A percentile compares a stretch with the other conserved stretches of the same genome.
Evolutionary conservation across 768 basidiomycete species (phyloP).

Genomic region (Mycena olivaceomarginata): DNA sequence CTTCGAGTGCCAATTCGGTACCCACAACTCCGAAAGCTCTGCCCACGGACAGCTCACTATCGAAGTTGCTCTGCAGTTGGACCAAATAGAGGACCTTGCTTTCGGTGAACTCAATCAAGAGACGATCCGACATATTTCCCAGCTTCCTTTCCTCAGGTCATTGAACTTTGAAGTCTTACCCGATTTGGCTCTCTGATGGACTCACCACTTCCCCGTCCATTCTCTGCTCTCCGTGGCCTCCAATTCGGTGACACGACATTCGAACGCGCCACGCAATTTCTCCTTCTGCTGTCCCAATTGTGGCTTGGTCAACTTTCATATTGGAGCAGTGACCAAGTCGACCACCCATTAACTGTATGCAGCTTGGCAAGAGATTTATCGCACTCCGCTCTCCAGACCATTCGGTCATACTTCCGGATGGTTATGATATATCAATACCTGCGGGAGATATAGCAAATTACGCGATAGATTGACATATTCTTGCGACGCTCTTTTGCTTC

Average conservation of each 20-base stretch:
- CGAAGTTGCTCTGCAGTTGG: too few relatives aligned
- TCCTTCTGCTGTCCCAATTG: background rate
- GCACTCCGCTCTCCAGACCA: background rate
- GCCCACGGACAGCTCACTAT: too few relatives aligned
- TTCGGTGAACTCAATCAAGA: background rate
- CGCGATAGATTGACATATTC: too few relatives aligned
- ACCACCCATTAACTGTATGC: background rate
- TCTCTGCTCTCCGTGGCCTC: background rate
- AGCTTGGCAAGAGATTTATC: background rate
- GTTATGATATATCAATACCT: background rate
- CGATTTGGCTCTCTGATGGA: background rate
- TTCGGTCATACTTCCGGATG: background rate
- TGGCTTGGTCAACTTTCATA: background rate
- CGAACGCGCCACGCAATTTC: background rate
- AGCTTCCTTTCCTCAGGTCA: background rate
- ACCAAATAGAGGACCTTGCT: too few relatives aligned
- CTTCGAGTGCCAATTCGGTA: too few relatives aligned
- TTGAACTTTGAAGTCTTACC: background rate
- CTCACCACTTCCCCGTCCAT: background rate
- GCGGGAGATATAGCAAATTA: too few relatives aligned
- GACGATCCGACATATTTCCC: constrained; percentile 6
- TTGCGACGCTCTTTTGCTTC: background rate
- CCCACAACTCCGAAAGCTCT: too few relatives aligned
- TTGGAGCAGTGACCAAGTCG: background rate
- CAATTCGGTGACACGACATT: background rate